A percentile compares a stretch with the other conserved stretches of the same genome.
phyloP scores from a whole-genome alignment of 192 early-diverging fungal species.

The Piromyces finnis region DNA sequence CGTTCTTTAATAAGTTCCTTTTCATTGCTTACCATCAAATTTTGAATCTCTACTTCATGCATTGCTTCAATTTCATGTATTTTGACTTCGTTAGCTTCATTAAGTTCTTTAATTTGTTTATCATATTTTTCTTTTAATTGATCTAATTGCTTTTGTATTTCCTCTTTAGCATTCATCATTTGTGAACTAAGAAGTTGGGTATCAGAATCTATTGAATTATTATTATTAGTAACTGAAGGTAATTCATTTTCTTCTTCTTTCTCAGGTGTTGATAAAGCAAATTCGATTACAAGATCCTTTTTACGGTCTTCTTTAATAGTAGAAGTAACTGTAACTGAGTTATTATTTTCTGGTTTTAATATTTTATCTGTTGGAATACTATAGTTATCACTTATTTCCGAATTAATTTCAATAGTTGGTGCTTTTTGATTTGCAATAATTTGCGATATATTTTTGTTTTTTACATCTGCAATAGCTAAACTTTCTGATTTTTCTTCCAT shows the following conservation, averaged over 20 bases:
- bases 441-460: neutral
- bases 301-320: neutral
- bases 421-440: neutral
- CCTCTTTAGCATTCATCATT: neutral
- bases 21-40: neutral
- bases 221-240: neutral
- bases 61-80: neutral
- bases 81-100: neutral
- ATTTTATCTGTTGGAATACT: neutral
- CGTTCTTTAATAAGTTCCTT: neutral
- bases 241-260: too few species aligned
- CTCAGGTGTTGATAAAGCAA: neutral
- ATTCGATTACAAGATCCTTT: neutral
- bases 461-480: neutral
- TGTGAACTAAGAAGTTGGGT: neutral
- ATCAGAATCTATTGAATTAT: neutral
- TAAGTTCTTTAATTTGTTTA: neutral
- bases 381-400: neutral
- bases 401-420: neutral
- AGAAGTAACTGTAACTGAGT: neutral
- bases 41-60: neutral
- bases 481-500: neutral
- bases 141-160: neutral
- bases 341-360: neutral
- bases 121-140: neutral